phyloP scores from a whole-genome alignment of 1,139 yeast genomes.

The Blastobotrys raffinosifermentans region DNA sequence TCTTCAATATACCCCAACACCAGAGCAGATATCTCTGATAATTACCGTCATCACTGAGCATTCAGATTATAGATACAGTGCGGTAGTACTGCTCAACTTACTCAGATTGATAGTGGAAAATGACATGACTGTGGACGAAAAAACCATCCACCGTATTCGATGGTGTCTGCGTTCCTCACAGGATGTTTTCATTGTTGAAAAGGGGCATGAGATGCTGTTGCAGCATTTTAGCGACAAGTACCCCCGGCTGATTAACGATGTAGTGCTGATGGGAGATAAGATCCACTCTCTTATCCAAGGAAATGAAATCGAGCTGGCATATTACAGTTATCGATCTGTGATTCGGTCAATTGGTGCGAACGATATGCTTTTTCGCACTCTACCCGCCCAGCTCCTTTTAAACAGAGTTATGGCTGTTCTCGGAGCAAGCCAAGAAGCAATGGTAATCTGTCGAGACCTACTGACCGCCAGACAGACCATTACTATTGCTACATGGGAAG shows the following conservation, averaged over 20 bases:
- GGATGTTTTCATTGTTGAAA: not conserved
- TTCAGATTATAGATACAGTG: no score
- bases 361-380: not conserved
- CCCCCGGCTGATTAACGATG: not conserved
- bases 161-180: not conserved
- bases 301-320: constrained; percentile 1
- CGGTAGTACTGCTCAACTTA: constrained; percentile 7
- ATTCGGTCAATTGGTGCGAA: not conserved
- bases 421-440: not conserved
- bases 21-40: no score
- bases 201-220: not conserved
- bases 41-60: no score
- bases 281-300: not conserved
- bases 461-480: not conserved
- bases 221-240: not conserved
- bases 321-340: not conserved
- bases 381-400: not conserved
- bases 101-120: not conserved
- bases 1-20: no score
- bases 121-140: not conserved
- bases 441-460: not conserved
- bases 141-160: not conserved
- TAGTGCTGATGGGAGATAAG: not conserved
- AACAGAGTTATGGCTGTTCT: not conserved
- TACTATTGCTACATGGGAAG: not conserved